Evolutionary conservation across 805 yeast genomes (phyloP), one percentile per base, ranked within the genome.

Genomic region (Candida qinlingensis): DNA sequence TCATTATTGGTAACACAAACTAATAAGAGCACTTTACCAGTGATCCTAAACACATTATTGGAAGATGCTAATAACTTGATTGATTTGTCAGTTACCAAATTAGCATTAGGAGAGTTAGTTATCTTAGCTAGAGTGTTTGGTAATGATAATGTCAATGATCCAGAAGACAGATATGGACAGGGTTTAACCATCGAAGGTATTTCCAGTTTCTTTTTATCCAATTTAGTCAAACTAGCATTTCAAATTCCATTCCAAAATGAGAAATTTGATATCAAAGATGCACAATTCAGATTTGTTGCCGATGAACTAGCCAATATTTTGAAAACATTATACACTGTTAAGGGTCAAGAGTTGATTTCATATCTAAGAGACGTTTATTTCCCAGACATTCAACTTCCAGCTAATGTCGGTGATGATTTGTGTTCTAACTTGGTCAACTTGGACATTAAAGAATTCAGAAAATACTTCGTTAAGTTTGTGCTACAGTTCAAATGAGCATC

Each of bases 201-300:
- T 43, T 84, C 85, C 48, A 81, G 79, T 39, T 79, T 80, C 59
- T 74, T 91, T 50, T 79, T 87, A 65, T 80, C 82, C 44, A 83
- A 82, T 54, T 73, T 81, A 29, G 76, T 90, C 4, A 76, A 83
- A 44, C 68, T 87, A 47, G 74, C 83, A 35, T 86, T 89, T 70
- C 91, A 88, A 63, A 70, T 89, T 42, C 88, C 96, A n/a, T 83
- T 87, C 63, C 82, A 85, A 56, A 77, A 82, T 35, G 76, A 76
- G 33, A 76, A 74, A 36, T 82, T 84, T 57, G 79, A 84, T 59
- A 69, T 82, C 43, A 79, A 80, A 54, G 96, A 90, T 64, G 96
- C 96, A 5, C 91, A 87, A 62, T 79, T 77, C 55, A 76, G 92
- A 59, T 74, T 83, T 50, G 74, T 87, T 37, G 83, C 89, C 2